Evolutionary conservation across 257 asterid species (phyloP), one percentile per base, ranked within the genome.

Genomic region (Echites panduratus): DNA sequence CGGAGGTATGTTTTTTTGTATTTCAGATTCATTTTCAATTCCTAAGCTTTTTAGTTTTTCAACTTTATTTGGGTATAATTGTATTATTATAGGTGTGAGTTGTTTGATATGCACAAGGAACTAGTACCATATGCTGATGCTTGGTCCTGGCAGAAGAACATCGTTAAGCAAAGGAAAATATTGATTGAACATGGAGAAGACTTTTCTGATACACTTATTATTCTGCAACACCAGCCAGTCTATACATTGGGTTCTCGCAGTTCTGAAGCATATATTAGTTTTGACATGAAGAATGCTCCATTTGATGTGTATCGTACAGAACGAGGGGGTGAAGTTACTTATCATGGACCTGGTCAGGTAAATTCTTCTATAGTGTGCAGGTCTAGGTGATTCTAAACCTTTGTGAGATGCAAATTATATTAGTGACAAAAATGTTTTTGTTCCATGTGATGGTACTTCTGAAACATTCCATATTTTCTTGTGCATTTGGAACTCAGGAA

Each of bases 301-400:
- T 78, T 82, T 52, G 91, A 92, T 64, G 57, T 95, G 61, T 87
- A 85, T 50, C 83, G 94, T 72, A 95, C 98, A 0, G 99, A 92
- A 68, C 87, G 95, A 1, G 98, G 98, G 20, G 96, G 98, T 9
- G 98, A 93, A 85, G 95, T 93, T 75, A 93, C 97, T n/a, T 93
- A 85, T 76, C 97, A 95, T 79, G 98, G 97, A 54, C 99, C 98
- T 80, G 97, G 99, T 35, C 97, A 95, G 96, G 99, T 95, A 74
- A 53, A 67, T 67, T 72, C 65, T 61, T 12, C 58, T 9, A 40
- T 58, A 43, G 44, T 12, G 59, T 40, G 29, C 47, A 27, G 24
- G 7, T 32, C 63, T 14, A 38, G 2, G 2, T 62, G 17, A 32
- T 32, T 16, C 20, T 57, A 32, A 26, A 26, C 64, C 62, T 56